phyloP scores from a whole-genome alignment of 1,139 yeast species.

The Hanseniaspora sp. region DNA sequence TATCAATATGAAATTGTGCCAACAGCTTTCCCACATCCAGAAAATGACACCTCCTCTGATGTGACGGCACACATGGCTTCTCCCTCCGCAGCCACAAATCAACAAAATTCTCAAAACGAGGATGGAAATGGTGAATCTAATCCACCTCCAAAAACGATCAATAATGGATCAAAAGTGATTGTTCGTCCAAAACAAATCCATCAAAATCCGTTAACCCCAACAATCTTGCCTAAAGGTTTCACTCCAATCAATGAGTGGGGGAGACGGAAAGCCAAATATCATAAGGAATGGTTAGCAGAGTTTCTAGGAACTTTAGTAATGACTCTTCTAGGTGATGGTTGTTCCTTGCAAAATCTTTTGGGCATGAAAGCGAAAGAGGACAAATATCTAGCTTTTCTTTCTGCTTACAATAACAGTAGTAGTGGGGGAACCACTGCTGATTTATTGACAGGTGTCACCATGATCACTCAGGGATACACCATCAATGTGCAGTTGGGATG shows the following conservation, averaged over 20 bases:
- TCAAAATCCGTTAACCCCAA: conserved; percentile 32
- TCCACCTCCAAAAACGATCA: not conserved
- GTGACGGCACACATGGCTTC: too few relatives aligned
- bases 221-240: conserved; percentile 30
- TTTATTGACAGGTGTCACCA: not conserved
- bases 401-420: not conserved
- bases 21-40: conserved; percentile 1
- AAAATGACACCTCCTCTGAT: too few relatives aligned
- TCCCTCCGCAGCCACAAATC: too few relatives aligned
- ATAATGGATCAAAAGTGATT: conserved; percentile 20
- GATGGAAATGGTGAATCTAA: not conserved
- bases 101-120: not conserved
- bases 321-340: conserved; percentile 38
- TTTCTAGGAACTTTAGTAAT: conserved; percentile 39
- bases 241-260: conserved; percentile 31
- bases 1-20: conserved; percentile 15
- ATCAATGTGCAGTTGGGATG: conserved; percentile 24
- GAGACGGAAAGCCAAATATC: conserved; percentile 24
- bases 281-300: conserved; percentile 35
- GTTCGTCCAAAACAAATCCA: conserved; percentile 30
- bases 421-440: conserved; percentile 30
- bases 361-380: not conserved
- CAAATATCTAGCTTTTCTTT: not conserved
- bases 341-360: conserved; percentile 34
- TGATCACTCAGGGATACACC: conserved; percentile 24